Percentiles rank a stretch among this genome's conserved stretches.
Conservation (phyloP, 2,329 filamentous ascomycete genomes). For the Talaromyces albobiverticillius region DNA sequence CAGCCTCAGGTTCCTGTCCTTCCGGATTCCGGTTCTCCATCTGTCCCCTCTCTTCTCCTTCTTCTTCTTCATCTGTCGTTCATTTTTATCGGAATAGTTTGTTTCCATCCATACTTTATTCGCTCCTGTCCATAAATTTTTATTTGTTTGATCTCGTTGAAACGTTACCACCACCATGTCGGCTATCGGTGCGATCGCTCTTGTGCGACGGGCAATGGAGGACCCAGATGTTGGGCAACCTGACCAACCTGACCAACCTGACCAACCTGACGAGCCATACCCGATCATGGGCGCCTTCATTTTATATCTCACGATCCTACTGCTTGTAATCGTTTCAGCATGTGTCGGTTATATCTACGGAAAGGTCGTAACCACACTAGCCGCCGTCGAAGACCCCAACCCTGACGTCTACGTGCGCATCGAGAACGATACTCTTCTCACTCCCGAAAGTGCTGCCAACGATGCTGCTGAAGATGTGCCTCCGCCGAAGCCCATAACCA, state of each 20-base stretch:
- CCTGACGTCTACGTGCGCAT: slow-evolving; percentile 53
- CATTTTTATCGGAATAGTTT: no score
- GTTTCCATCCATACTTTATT: no score
- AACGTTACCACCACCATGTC: slow-evolving; percentile 9
- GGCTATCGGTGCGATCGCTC: slow-evolving; percentile 4
- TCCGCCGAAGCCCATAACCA: slow-evolving; percentile 59
- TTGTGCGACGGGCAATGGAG: slow-evolving; percentile 5
- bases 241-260: background rate
- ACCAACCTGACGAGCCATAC: no score
- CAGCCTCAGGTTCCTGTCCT: no score
- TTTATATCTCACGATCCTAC: slow-evolving; percentile 1
- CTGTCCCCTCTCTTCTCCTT: no score
- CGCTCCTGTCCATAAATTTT: no score
- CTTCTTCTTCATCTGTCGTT: no score
- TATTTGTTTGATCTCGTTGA: no score
- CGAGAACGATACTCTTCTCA: slow-evolving; percentile 33
- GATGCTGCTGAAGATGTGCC: slow-evolving; percentile 42
- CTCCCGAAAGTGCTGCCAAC: slow-evolving; percentile 32
- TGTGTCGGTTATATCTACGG: slow-evolving; percentile 56
- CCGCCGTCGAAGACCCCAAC: slow-evolving; percentile 62
- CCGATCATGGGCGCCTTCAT: slow-evolving; percentile 2
- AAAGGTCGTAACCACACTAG: slow-evolving; percentile 58
- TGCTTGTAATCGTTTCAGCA: background rate
- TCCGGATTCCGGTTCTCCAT: no score
- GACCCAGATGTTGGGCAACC: background rate